Evolutionary conservation across 2,329 filamentous ascomycete species (phyloP).

Genomic region (Claviceps lovelessii): DNA sequence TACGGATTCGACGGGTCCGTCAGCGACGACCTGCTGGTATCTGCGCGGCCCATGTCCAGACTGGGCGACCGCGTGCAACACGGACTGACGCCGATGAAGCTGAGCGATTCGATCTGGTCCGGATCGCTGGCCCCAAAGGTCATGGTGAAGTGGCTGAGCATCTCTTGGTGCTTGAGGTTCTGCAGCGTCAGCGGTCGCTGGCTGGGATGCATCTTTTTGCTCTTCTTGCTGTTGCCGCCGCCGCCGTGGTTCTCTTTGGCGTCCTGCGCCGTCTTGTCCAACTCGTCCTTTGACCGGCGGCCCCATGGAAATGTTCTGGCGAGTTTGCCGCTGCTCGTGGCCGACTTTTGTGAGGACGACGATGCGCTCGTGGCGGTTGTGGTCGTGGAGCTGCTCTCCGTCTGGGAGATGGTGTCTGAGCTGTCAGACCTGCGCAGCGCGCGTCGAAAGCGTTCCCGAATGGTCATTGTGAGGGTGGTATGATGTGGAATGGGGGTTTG

Average conservation of each 20-base stretch:
- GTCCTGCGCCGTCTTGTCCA: conserved; percentile 7
- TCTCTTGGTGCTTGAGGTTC: conserved; percentile 33
- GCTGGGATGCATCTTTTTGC: conserved; percentile 26
- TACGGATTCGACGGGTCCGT: conserved; percentile 5
- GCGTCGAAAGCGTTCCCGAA: conserved; percentile 28
- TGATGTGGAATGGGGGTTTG: neutral
- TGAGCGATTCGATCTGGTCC: conserved; percentile 19
- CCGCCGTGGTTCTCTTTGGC: conserved; percentile 4
- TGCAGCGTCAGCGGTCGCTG: conserved; percentile 30
- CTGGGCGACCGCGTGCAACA: conserved; percentile 28
- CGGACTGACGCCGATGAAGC: conserved; percentile 28
- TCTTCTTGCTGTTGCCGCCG: conserved; percentile 7
- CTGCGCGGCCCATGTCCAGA: conserved; percentile 16
- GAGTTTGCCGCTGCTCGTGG: conserved; percentile 15
- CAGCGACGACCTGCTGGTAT: conserved; percentile 2
- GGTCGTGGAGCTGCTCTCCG: conserved; percentile 17
- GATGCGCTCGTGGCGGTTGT: conserved; percentile 15
- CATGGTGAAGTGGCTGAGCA: conserved; percentile 31
- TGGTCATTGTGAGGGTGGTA: conserved; percentile 20
- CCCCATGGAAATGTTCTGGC: conserved; percentile 20
- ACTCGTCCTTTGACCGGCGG: conserved; percentile 7
- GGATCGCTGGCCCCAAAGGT: conserved; percentile 27
- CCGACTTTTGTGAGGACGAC: conserved; percentile 16
- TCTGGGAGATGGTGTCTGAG: conserved; percentile 18
- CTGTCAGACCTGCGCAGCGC: conserved; percentile 23